phyloP scores from a whole-genome alignment of 495 filamentous ascomycete species.

The Aspergillus bridgeri region DNA sequence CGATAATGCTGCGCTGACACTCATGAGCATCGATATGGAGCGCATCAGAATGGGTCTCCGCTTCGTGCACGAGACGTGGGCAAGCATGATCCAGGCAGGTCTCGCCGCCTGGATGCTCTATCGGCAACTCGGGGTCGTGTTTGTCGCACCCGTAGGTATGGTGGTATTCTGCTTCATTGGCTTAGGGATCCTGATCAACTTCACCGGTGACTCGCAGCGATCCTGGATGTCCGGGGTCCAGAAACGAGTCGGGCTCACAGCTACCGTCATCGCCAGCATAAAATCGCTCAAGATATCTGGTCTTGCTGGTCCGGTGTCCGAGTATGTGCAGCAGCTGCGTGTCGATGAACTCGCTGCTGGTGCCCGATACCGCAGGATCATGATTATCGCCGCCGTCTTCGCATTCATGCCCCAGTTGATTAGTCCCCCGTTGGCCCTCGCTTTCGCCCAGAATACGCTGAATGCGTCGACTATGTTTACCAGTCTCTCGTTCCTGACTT shows the following conservation, averaged over 20 bases:
- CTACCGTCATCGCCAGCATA: constrained; percentile 42
- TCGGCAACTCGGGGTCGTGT: constrained; percentile 42
- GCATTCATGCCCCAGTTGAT: constrained; percentile 10
- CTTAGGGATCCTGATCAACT: constrained; percentile 17
- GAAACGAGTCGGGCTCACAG: constrained; percentile 20
- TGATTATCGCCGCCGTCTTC: constrained; percentile 17
- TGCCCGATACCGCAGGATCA: constrained; percentile 25
- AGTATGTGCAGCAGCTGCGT: constrained; percentile 37
- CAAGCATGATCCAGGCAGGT: constrained; percentile 46
- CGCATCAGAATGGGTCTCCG: constrained; percentile 33
- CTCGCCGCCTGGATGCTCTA: constrained; percentile 51
- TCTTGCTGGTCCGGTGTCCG: constrained; percentile 25
- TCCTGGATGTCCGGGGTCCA: constrained; percentile 20
- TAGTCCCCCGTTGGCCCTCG: constrained; percentile 13
- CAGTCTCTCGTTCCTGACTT: constrained; percentile 16
- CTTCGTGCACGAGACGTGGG: constrained; percentile 47
- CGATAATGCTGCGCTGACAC: constrained; percentile 47
- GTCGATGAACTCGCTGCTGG: constrained; percentile 39
- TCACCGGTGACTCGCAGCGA: constrained; percentile 16
- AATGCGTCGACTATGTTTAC: constrained; percentile 15
- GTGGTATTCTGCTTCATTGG: constrained; percentile 22
- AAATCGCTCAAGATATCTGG: constrained; percentile 48
- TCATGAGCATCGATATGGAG: constrained; percentile 56
- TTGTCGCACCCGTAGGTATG: constrained; percentile 38
- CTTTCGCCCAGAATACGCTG: constrained; percentile 10